Conservation (phyloP, 345 rosid genomes). For the Acer saccharum region DNA sequence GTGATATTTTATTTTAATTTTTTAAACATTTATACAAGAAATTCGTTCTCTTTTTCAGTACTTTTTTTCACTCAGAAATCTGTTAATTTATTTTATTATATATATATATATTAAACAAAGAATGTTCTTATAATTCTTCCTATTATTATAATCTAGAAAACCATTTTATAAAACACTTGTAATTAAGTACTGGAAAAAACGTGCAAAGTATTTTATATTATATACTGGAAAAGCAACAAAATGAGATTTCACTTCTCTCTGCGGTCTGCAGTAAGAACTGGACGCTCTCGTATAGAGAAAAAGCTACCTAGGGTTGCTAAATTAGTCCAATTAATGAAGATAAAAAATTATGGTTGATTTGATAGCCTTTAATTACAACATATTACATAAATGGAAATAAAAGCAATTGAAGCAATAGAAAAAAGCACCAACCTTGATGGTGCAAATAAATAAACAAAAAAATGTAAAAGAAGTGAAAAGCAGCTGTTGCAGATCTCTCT, state of each 20-base stretch:
- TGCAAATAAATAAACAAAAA: neutral
- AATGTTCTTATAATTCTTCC: too few relatives aligned
- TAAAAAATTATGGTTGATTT: neutral
- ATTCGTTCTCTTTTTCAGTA: neutral
- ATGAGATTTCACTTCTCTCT: neutral
- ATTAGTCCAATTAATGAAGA: neutral
- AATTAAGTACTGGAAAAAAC: too few relatives aligned
- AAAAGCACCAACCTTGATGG: neutral
- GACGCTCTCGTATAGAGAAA: neutral
- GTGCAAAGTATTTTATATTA: too few relatives aligned
- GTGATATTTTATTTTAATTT: neutral
- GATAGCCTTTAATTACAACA: neutral
- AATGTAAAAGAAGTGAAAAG: neutral
- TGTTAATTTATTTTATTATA: too few relatives aligned
- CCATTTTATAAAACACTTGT: too few relatives aligned
- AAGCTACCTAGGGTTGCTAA: neutral
- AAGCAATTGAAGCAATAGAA: neutral
- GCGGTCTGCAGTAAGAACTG: neutral
- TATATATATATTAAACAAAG: too few relatives aligned
- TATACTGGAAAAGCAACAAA: neutral
- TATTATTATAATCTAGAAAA: too few relatives aligned
- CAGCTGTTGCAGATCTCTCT: neutral
- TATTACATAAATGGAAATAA: neutral
- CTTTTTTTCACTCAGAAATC: neutral
- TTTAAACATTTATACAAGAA: neutral